These are phyloP conservation scores for Podila verticillata DNA, from an alignment of 192 early-diverging fungal species.

Conservation along the genomic window DNA sequence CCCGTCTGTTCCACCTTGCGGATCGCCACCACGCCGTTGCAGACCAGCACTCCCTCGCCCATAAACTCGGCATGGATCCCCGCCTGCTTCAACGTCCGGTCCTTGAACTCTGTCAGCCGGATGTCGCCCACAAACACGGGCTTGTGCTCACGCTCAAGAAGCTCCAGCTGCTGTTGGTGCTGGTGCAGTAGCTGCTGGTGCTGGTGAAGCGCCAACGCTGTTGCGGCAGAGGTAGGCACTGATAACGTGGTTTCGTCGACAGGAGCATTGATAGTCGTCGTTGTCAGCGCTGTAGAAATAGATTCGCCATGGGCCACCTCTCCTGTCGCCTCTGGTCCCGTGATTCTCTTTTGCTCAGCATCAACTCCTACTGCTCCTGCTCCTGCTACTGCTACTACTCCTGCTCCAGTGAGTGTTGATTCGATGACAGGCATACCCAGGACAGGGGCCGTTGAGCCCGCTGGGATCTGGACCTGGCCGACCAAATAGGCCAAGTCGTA, in stretches of 20 bases:
- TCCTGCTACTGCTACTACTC: background rate
- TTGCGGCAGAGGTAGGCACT: background rate
- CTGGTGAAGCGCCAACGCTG: background rate
- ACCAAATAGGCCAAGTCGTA: conserved; percentile 82
- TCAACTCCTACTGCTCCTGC: background rate
- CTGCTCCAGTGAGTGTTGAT: conserved; percentile 7
- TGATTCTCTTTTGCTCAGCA: background rate
- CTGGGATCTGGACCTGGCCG: conserved; percentile 76
- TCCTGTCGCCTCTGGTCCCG: too few relatives aligned
- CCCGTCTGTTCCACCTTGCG: conserved; percentile 56
- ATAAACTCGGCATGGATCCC: conserved; percentile 87
- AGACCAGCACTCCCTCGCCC: conserved; percentile 84
- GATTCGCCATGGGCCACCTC: too few relatives aligned
- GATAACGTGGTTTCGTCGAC: background rate
- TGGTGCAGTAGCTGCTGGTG: conserved; percentile 30
- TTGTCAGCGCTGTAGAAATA: too few relatives aligned
- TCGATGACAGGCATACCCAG: conserved; percentile 73
- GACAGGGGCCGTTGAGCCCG: conserved; percentile 72
- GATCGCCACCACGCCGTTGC: conserved; percentile 79
- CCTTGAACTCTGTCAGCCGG: conserved; percentile 82
- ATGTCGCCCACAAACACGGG: conserved; percentile 90
- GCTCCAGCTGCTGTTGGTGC: conserved; percentile 42
- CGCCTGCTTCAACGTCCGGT: conserved; percentile 68
- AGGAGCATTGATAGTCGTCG: background rate
- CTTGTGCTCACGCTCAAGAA: conserved; percentile 51